Conservation (phyloP, 148 eudicot species). For the Limonium bicolor region DNA sequence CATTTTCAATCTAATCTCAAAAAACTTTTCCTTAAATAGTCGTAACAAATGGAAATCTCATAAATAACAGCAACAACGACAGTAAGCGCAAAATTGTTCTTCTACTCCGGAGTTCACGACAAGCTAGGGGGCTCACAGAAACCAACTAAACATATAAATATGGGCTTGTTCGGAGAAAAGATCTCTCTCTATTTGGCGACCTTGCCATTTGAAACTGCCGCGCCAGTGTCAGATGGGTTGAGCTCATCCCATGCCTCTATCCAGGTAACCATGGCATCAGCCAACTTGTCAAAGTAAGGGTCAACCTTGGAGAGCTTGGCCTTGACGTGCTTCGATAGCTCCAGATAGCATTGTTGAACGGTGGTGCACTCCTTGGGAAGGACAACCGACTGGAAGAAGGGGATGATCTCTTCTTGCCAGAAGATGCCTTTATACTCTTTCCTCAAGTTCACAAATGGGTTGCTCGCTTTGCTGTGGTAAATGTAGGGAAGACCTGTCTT, state of each 20-base stretch:
- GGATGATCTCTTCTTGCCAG: slow-evolving; percentile 26
- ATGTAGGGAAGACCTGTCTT: slow-evolving; percentile 25
- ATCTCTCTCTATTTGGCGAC: too few relatives aligned
- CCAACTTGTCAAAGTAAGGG: slow-evolving; percentile 21
- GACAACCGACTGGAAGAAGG: slow-evolving; percentile 15
- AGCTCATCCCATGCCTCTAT: slow-evolving; percentile 23
- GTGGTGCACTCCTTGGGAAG: slow-evolving; percentile 23
- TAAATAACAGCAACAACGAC: too few relatives aligned
- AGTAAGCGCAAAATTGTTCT: too few relatives aligned
- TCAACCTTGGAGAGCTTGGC: slow-evolving; percentile 17
- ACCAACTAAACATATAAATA: too few relatives aligned
- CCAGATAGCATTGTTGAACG: slow-evolving; percentile 21
- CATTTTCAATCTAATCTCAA: too few relatives aligned
- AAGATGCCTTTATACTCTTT: slow-evolving; percentile 10
- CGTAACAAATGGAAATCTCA: too few relatives aligned
- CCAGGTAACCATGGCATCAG: slow-evolving; percentile 24
- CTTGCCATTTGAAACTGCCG: too few relatives aligned
- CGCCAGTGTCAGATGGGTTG: too few relatives aligned
- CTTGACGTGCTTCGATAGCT: slow-evolving; percentile 24
- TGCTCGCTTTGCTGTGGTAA: slow-evolving; percentile 35
- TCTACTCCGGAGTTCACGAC: too few relatives aligned
- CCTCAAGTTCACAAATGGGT: slow-evolving; percentile 24
- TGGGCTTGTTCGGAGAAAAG: too few relatives aligned
- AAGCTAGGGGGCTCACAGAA: too few relatives aligned
- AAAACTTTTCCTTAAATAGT: too few relatives aligned